Percentiles rank a stretch among this genome's conserved stretches.
phyloP scores from a whole-genome alignment of 768 basidiomycete genomes.

The Amanita exitialis region DNA sequence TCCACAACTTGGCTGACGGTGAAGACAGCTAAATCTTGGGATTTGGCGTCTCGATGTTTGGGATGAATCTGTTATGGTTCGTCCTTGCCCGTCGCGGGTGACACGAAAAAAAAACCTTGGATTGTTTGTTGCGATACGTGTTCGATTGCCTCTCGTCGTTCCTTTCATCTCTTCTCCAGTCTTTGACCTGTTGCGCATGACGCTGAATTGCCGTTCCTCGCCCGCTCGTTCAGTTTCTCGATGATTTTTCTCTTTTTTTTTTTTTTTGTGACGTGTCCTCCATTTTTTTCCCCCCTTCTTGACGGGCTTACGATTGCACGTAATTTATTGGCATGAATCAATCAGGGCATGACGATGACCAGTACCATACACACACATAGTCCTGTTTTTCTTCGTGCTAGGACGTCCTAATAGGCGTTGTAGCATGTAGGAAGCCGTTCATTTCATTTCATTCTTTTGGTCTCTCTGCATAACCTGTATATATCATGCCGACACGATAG shows the following conservation, averaged over 20 bases:
- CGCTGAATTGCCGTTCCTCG: not conserved
- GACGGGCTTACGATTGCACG: slow-evolving; percentile 2
- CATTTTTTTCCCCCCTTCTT: not conserved
- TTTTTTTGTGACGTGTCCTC: not conserved
- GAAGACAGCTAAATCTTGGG: not conserved
- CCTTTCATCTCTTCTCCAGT: not conserved
- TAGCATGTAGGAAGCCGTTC: not conserved
- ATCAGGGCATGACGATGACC: slow-evolving; percentile 1
- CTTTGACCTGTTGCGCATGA: not conserved
- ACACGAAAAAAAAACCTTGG: not conserved
- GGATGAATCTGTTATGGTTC: not conserved
- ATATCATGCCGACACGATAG: not conserved
- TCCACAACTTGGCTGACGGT: not conserved
- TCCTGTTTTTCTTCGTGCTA: not conserved
- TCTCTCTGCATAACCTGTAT: not conserved
- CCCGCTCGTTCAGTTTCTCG: not conserved
- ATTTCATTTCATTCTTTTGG: slow-evolving; percentile 6
- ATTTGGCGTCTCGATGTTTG: not conserved
- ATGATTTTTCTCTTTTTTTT: slow-evolving; percentile 1
- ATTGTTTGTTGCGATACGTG: not conserved
- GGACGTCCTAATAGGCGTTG: too few relatives aligned
- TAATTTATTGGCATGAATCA: slow-evolving; percentile 4
- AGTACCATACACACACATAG: not conserved
- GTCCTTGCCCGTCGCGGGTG: not conserved
- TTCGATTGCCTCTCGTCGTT: not conserved